Evolutionary conservation across 495 filamentous ascomycete genomes (phyloP), one percentile per base, ranked within the genome.

Genomic region (Aspergillus kassunensis): DNA sequence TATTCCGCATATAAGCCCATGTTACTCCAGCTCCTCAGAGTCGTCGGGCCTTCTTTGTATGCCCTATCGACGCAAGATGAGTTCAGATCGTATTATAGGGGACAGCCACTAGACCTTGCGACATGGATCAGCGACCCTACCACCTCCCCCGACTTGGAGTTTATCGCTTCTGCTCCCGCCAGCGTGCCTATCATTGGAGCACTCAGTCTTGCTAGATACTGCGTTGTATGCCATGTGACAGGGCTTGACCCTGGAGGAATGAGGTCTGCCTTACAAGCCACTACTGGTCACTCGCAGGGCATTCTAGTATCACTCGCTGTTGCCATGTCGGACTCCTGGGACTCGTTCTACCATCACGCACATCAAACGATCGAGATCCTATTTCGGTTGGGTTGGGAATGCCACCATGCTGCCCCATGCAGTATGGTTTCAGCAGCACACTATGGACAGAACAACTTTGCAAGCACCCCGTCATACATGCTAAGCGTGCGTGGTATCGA

Each of bases 271-370:
- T 49, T 72, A 9, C 23, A 43, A 10, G 61, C 56, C 4, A 58
- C 57, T 11, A 65, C 67, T 1, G 68, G 68, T 2, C 68, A 72
- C 41, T 68, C 65, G 16, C 68, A 70, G 33, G 64, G 64, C 9
- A 45, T 69, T 7, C 13, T 71, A 8, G 53, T 56, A 5, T 57
- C 68, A 8, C 55, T 59, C 24, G 62, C 35, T 12, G 56, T 69
- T 11, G 55, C 68, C 6, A 36, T 50, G 1, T 64, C 66, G 0
- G 53, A 60, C 20, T 62, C 60, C 1, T 71, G 66, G 66, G 51
- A 62, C 7, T 49, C 54, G 0, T 71, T 69, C 25, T 54, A 64
- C 30, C 51, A 49, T 3, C 34, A 44, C 19, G 37, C 25, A 13
- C 49, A 18, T 2, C 9, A 42, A 9, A 49, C 44, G 6, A 6